Percentiles rank a stretch among this genome's conserved stretches.
phyloP scores from a whole-genome alignment of 305 asterid species.

The Stenogyne calaminthoides region DNA sequence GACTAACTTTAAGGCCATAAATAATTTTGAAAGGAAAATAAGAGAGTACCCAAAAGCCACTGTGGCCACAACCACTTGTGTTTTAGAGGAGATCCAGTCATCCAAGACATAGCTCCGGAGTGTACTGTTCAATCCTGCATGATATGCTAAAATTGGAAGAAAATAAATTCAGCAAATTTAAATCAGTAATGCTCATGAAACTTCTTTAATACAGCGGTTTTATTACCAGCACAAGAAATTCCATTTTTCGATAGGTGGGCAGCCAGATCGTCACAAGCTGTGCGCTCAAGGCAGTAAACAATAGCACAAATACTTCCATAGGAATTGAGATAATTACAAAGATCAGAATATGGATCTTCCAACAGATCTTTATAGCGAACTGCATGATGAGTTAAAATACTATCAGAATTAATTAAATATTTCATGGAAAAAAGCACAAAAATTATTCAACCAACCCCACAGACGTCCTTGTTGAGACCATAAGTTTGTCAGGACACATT shows the following conservation, averaged over 20 bases:
- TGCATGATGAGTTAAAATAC: slow-evolving; percentile 47
- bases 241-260: slow-evolving; percentile 65
- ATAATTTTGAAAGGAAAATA: background rate
- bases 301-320: slow-evolving; percentile 81
- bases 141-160: slow-evolving; percentile 66
- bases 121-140: slow-evolving; percentile 89
- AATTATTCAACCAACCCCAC: background rate
- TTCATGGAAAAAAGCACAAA: slow-evolving; percentile 1
- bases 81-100: slow-evolving; percentile 89
- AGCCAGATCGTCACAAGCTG: slow-evolving; percentile 88
- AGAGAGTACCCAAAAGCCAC: slow-evolving; percentile 90
- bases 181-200: slow-evolving; percentile 18
- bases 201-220: slow-evolving; percentile 20
- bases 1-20: background rate
- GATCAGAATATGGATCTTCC: slow-evolving; percentile 80
- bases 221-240: slow-evolving; percentile 86
- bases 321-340: slow-evolving; percentile 79
- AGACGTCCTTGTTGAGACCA: too few relatives aligned
- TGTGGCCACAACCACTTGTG: slow-evolving; percentile 93
- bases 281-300: slow-evolving; percentile 94
- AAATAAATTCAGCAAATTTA: slow-evolving; percentile 30
- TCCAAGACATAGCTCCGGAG: slow-evolving; percentile 85
- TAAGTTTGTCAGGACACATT: too few relatives aligned
- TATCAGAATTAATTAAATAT: slow-evolving; percentile 7
- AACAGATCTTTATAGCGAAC: slow-evolving; percentile 93